A percentile compares a stretch with the other conserved stretches of the same genome.
Conservation (phyloP, 2,329 filamentous ascomycete genomes). For the Pleomassaria siparia region DNA sequence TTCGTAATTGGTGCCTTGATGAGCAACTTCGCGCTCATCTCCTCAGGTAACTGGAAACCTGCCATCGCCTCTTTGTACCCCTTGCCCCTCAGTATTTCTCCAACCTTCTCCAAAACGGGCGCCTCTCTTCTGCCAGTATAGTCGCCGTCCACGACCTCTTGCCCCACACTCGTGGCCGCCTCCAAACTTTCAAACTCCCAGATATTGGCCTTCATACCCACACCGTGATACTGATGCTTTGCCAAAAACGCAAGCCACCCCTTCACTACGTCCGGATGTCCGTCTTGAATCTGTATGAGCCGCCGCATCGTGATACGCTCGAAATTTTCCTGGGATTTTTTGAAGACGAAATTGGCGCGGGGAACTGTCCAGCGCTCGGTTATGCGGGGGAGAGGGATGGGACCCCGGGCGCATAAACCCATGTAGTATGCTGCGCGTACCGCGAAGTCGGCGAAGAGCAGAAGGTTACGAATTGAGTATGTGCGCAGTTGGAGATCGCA, state of each 20-base stretch:
- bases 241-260: conserved; percentile 89
- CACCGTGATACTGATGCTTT: conserved; percentile 92
- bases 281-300: conserved; percentile 90
- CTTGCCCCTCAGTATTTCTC: conserved; percentile 33
- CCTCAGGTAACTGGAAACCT: conserved; percentile 20
- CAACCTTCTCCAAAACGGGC: conserved; percentile 36
- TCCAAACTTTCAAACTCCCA: conserved; percentile 79
- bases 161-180: conserved; percentile 29
- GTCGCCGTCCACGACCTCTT: conserved; percentile 29
- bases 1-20: neutral
- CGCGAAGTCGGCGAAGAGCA: conserved; percentile 94
- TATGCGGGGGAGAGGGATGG: conserved; percentile 81
- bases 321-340: conserved; percentile 98
- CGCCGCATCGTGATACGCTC: conserved; percentile 85
- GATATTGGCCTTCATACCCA: conserved; percentile 98
- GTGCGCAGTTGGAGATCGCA: conserved; percentile 93
- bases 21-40: conserved; percentile 18
- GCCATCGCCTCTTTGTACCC: conserved; percentile 38
- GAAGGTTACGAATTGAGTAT: conserved; percentile 84
- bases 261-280: conserved; percentile 83
- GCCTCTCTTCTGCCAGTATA: conserved; percentile 33
- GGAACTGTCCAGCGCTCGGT: conserved; percentile 95
- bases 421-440: conserved; percentile 94
- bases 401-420: conserved; percentile 80
- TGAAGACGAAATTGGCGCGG: conserved; percentile 85